Percentiles rank a stretch among this genome's conserved stretches.
Evolutionary conservation across 768 basidiomycete genomes (phyloP).

Genomic region (Xerocomellus amylosporus): DNA sequence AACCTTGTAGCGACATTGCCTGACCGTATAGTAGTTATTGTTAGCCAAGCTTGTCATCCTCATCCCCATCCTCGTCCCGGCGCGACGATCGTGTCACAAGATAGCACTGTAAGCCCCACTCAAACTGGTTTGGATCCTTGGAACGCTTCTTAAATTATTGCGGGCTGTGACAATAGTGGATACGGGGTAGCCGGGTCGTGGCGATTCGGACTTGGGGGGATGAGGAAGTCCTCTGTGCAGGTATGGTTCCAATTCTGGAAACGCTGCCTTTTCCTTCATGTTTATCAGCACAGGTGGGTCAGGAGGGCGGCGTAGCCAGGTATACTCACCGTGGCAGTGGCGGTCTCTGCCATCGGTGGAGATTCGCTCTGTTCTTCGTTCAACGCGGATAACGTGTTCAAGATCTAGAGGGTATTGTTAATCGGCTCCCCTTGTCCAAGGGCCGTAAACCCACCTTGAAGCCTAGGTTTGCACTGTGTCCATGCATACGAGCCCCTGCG

Average conservation of each 20-base stretch:
- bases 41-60: background rate
- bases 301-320: background rate
- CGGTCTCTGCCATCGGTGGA: background rate
- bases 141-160: background rate
- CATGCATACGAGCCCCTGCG: background rate
- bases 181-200: background rate
- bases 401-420: conserved; percentile 1
- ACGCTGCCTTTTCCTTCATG: conserved; percentile 6
- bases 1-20: background rate
- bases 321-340: background rate
- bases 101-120: background rate
- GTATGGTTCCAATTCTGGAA: background rate
- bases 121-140: background rate
- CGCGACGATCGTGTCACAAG: background rate
- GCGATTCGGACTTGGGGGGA: conserved; percentile 5
- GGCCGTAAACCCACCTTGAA: conserved; percentile 8
- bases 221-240: conserved; percentile 10
- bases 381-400: conserved; percentile 1
- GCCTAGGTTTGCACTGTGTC: background rate
- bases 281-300: background rate
- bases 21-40: background rate
- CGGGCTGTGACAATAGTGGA: background rate
- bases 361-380: conserved; percentile 2
- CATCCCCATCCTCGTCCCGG: background rate
- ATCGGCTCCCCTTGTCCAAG: background rate